Evolutionary conservation across 1,284 basidiomycete species (phyloP), one percentile per base, ranked within the genome.

Genomic region (Marasmius oreades): DNA sequence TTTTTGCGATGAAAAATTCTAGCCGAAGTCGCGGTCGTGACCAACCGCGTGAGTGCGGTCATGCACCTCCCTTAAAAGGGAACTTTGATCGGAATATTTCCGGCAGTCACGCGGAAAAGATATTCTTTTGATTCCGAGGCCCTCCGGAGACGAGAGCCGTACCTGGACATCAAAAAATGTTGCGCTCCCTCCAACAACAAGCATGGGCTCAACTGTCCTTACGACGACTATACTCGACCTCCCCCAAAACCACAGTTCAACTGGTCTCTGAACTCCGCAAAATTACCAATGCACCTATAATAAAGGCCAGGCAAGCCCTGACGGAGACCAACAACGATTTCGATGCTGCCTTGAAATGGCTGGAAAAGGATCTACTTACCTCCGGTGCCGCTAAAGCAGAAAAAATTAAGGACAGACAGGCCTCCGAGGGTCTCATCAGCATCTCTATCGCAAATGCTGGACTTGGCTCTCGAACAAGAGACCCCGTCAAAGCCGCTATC

Each of bases 271-370:
- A 93, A 70, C 82, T 98, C 34, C 86, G 95, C 57, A 92, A 90
- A 73, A 78, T 79, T 58, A 89, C 85, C 3, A 84, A 88, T 63
- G 92, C 91, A 53, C 91, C 91, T 12, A 86, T 97, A 66, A 79
- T 85, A 47, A 93, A 95, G 74, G 95, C 95, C 48, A 85, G 90
- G 51, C 92, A 96, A 70, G 95, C 95, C 2, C 86, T 98, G 55
- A 70, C 76, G 51, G 84, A 86, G 24, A 81, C 85, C 34, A 82
- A 87, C 66, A 90, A 93, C 75, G 84, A 94, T 71, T 69, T 97
- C 56, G 69, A 81, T 5, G 80, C 73, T 7, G 94, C 95, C 1
- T 72, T 96, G 47, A 74, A 78, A 62, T 98, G 93, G 91, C 82
- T 98, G 42, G 76, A 89, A 64, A 77, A 84, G 51, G 90, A 95